phyloP scores from a whole-genome alignment of 306 rosid species.

The Citrullus amarus region DNA sequence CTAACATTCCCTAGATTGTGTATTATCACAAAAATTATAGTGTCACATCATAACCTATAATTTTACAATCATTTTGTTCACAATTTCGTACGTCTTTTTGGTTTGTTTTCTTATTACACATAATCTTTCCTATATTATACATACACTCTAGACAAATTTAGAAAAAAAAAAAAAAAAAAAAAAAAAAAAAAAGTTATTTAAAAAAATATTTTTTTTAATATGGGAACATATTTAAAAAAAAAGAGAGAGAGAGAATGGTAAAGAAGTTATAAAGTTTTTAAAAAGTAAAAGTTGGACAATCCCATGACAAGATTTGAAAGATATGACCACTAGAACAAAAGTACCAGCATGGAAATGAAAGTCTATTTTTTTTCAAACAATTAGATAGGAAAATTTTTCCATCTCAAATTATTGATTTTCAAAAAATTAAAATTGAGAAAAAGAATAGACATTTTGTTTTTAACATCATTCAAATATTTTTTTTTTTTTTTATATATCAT shows the following conservation, averaged over 20 bases:
- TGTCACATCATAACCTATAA: background rate
- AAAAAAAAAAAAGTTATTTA: background rate
- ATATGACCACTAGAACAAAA: background rate
- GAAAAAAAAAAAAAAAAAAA: background rate
- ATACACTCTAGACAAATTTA: background rate
- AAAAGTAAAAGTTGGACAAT: background rate
- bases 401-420: too few relatives aligned
- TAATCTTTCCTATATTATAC: background rate
- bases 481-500: too few relatives aligned
- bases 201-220: too few relatives aligned
- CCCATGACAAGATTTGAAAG: background rate
- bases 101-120: background rate
- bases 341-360: background rate
- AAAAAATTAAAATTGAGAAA: too few relatives aligned
- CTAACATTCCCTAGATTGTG: background rate
- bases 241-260: too few relatives aligned
- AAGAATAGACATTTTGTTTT: too few relatives aligned
- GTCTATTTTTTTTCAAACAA: background rate
- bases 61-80: background rate
- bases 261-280: too few relatives aligned
- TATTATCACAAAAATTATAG: background rate
- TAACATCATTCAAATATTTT: too few relatives aligned
- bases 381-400: too few relatives aligned
- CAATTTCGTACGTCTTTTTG: too few relatives aligned
- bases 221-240: too few relatives aligned